A percentile compares a stretch with the other conserved stretches of the same genome.
Conservation (phyloP, 2,329 filamentous ascomycete genomes). For the Aspergillus brasiliensis region DNA sequence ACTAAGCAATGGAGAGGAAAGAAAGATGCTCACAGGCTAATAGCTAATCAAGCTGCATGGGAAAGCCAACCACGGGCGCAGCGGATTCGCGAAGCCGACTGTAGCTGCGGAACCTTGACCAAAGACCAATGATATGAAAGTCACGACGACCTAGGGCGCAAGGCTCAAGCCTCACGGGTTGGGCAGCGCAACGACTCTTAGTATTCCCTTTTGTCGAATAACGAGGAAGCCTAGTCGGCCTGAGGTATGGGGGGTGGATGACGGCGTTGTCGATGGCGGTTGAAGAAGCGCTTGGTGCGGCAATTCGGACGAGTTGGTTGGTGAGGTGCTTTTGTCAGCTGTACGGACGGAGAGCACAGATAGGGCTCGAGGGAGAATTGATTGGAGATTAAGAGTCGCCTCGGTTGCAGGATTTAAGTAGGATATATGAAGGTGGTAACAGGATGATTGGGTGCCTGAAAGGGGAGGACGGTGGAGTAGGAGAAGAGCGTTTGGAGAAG, state of each 20-base stretch:
- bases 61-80: conserved; percentile 7
- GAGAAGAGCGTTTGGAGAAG: background rate
- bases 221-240: conserved; percentile 7
- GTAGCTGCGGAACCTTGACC: conserved; percentile 7
- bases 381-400: background rate
- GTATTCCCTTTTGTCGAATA: conserved; percentile 9
- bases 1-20: conserved; percentile 16
- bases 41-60: conserved; percentile 19
- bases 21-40: conserved; percentile 21
- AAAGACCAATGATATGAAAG: conserved; percentile 5
- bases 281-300: conserved; percentile 18
- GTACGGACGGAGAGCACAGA: background rate
- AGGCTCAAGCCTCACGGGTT: conserved; percentile 43
- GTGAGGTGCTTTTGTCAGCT: conserved; percentile 2
- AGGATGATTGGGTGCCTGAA: background rate
- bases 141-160: conserved; percentile 15
- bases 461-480: background rate
- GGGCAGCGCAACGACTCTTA: conserved; percentile 33
- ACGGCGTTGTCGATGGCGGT: conserved; percentile 3
- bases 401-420: background rate
- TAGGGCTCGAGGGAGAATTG: background rate
- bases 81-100: conserved; percentile 9
- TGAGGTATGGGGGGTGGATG: conserved; percentile 3
- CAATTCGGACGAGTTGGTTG: conserved; percentile 12
- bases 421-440: background rate